These are phyloP conservation scores for Glycine tomentella DNA, from an alignment of 306 rosid genomes.

Conservation along the genomic window DNA sequence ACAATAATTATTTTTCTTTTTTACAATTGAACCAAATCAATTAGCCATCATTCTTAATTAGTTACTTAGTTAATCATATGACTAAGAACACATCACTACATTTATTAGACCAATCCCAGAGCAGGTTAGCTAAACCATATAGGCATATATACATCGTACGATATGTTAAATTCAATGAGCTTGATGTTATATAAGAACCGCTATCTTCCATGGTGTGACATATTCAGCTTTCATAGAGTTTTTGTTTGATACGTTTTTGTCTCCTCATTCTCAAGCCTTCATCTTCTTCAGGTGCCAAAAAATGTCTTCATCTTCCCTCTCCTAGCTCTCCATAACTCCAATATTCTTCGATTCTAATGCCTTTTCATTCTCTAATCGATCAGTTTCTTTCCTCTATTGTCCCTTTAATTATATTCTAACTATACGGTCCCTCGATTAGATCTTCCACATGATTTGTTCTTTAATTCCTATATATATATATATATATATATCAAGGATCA, in stretches of 20 bases:
- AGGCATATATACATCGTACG: too few species aligned
- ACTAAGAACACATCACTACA: not conserved
- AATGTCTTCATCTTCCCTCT: not conserved
- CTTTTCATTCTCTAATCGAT: not conserved
- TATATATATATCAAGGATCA: too few species aligned
- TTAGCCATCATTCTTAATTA: not conserved
- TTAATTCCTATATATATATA: too few species aligned
- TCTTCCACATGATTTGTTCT: too few species aligned
- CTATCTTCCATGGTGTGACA: not conserved
- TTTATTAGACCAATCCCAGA: too few species aligned
- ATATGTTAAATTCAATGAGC: not conserved
- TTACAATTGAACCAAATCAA: not conserved
- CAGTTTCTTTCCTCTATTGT: not conserved
- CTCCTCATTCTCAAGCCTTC: not conserved
- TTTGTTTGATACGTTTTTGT: slow-evolving; percentile 21
- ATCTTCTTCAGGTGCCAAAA: not conserved
- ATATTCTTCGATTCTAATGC: not conserved
- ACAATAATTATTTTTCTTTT: too few species aligned
- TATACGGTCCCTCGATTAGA: too few species aligned
- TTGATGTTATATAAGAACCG: not conserved
- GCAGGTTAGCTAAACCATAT: too few species aligned
- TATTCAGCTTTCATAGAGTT: not conserved
- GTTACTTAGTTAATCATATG: not conserved
- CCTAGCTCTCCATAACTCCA: not conserved
- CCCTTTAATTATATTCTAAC: not conserved